Conservation (phyloP, 257 asterid genomes). For the Craterostigma plantagineum region DNA sequence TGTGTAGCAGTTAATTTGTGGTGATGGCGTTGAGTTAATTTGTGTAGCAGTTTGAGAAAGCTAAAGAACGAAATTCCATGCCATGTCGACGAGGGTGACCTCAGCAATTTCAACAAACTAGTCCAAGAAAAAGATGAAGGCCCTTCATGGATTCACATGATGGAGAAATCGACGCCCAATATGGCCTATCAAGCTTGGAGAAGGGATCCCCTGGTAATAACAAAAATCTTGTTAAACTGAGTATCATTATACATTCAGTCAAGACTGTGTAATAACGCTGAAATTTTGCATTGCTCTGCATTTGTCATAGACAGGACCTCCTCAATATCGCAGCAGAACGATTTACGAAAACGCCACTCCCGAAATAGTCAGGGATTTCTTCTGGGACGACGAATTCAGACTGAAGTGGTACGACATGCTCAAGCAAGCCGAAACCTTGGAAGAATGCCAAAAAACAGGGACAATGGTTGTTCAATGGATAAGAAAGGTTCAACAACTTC, state of each 20-base stretch:
- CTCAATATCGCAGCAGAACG: slow-evolving; percentile 86
- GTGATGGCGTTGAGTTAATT: slow-evolving; percentile 10
- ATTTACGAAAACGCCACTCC: slow-evolving; percentile 84
- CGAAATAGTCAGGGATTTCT: slow-evolving; percentile 78
- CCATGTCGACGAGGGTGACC: slow-evolving; percentile 42
- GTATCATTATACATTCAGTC: slow-evolving; percentile 16
- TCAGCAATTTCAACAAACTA: slow-evolving; percentile 31
- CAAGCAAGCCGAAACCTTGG: slow-evolving; percentile 44
- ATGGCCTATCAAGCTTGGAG: slow-evolving; percentile 96
- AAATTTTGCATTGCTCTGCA: neutral
- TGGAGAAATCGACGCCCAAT: slow-evolving; percentile 52
- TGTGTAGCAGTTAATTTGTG: neutral
- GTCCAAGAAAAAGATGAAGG: slow-evolving; percentile 73
- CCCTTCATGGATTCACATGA: slow-evolving; percentile 73
- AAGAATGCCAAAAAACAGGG: slow-evolving; percentile 52
- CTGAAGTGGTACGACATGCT: slow-evolving; percentile 89
- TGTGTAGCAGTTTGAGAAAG: slow-evolving; percentile 28
- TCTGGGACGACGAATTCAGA: slow-evolving; percentile 87
- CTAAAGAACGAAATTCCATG: slow-evolving; percentile 22
- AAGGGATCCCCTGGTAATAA: slow-evolving; percentile 64
- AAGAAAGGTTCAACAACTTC: slow-evolving; percentile 50
- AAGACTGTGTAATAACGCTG: neutral
- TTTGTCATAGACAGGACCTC: slow-evolving; percentile 57
- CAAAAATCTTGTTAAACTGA: slow-evolving; percentile 15
- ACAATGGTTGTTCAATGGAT: slow-evolving; percentile 83